A percentile compares a stretch with the other conserved stretches of the same genome.
Evolutionary conservation across 495 filamentous ascomycete species (phyloP).

Genomic region (Aspergillus wentii): DNA sequence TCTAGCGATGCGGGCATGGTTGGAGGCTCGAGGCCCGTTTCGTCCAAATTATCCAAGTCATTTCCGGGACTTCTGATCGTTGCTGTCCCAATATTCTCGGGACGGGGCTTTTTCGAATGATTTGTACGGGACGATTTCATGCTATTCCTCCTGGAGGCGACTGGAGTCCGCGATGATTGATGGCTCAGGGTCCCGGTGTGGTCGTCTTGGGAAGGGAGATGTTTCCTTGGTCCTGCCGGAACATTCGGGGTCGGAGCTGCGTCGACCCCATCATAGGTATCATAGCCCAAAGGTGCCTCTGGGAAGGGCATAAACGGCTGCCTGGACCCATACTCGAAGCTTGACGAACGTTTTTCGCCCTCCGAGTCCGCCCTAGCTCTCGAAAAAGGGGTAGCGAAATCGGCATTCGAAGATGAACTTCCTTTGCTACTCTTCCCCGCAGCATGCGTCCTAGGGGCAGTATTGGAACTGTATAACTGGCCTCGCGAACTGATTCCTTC

Average conservation of each 20-base stretch:
- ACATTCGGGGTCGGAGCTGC: slow-evolving; percentile 87
- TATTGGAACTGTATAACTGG: slow-evolving; percentile 16
- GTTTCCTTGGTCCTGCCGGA: slow-evolving; percentile 68
- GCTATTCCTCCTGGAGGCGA: slow-evolving; percentile 53
- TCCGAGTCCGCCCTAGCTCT: slow-evolving; percentile 51
- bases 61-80: slow-evolving; percentile 26
- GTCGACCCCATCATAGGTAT: slow-evolving; percentile 59
- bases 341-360: slow-evolving; percentile 63
- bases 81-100: slow-evolving; percentile 37
- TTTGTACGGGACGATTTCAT: slow-evolving; percentile 56
- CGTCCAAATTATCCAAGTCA: slow-evolving; percentile 19
- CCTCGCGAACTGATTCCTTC: slow-evolving; percentile 33
- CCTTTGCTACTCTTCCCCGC: slow-evolving; percentile 65
- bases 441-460: slow-evolving; percentile 11
- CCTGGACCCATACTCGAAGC: slow-evolving; percentile 64
- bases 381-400: slow-evolving; percentile 47
- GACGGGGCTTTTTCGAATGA: slow-evolving; percentile 22
- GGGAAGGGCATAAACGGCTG: slow-evolving; percentile 26
- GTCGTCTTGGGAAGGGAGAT: slow-evolving; percentile 15
- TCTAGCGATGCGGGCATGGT: slow-evolving; percentile 28
- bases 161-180: slow-evolving; percentile 40
- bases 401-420: slow-evolving; percentile 65
- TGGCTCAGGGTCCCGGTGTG: slow-evolving; percentile 36
- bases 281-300: slow-evolving; percentile 16
- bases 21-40: slow-evolving; percentile 28